A percentile compares a stretch with the other conserved stretches of the same genome.
These are phyloP conservation scores for Rhodofomes roseus DNA, from an alignment of 1,284 basidiomycete species.

Conservation along the genomic window DNA sequence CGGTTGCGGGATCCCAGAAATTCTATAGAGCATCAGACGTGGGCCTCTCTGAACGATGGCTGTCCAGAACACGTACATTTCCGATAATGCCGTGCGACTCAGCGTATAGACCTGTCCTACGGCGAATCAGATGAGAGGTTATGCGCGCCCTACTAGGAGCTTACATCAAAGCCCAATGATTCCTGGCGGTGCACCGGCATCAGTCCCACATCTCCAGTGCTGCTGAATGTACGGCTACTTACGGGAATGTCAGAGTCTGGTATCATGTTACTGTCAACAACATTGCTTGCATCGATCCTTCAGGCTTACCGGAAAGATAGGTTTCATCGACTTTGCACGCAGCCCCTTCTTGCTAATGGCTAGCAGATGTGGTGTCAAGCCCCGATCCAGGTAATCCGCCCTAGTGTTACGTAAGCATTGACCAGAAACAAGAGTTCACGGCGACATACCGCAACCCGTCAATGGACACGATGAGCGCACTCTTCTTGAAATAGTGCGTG, in stretches of 20 bases:
- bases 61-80: slow-evolving; percentile 54
- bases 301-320: slow-evolving; percentile 73
- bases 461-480: slow-evolving; percentile 82
- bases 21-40: slow-evolving; percentile 43
- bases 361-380: slow-evolving; percentile 76
- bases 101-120: slow-evolving; percentile 82
- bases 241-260: slow-evolving; percentile 88
- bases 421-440: neutral
- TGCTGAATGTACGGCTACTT: slow-evolving; percentile 29
- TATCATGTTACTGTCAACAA: neutral
- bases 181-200: slow-evolving; percentile 39
- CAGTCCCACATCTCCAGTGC: neutral
- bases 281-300: neutral
- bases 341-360: slow-evolving; percentile 76
- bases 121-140: neutral
- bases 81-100: slow-evolving; percentile 89
- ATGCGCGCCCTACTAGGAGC: slow-evolving; percentile 11
- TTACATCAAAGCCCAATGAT: slow-evolving; percentile 84
- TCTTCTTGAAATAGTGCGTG: slow-evolving; percentile 74
- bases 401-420: slow-evolving; percentile 33
- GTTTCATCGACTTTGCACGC: slow-evolving; percentile 81
- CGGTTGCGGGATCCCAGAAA: slow-evolving; percentile 75
- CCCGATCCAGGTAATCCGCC: slow-evolving; percentile 81
- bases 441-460: slow-evolving; percentile 72
- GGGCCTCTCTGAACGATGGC: neutral